A percentile compares a stretch with the other conserved stretches of the same genome.
Evolutionary conservation across 108 stramenopile genomes (phyloP).

Genomic region (Cyclotella baltica): DNA sequence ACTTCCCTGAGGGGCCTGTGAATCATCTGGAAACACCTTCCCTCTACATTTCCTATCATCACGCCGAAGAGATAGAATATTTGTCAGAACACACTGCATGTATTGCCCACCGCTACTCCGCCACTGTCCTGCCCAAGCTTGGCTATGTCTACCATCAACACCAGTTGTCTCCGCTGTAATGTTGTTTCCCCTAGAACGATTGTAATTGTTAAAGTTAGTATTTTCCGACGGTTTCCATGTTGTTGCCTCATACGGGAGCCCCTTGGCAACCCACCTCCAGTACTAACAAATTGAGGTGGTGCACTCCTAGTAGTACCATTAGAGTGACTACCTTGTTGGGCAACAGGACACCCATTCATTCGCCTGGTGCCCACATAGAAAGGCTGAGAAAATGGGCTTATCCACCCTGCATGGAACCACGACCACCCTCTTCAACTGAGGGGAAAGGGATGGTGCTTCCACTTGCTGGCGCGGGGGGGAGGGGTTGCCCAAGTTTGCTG

Average conservation of each 20-base stretch:
- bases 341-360: background rate
- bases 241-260: slow-evolving; percentile 3
- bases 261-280: slow-evolving; percentile 5
- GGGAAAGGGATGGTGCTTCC: slow-evolving; percentile 1
- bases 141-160: background rate
- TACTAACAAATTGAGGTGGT: background rate
- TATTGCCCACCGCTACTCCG: background rate
- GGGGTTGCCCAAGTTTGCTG: background rate
- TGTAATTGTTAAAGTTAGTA: too few species aligned
- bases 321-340: background rate
- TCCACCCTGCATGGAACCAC: background rate
- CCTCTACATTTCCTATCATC: background rate
- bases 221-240: too few species aligned
- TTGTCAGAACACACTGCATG: background rate
- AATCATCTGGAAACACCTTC: too few species aligned
- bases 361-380: background rate
- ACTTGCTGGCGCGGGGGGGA: background rate
- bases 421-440: slow-evolving; percentile 7
- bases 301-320: background rate
- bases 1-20: too few species aligned
- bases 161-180: background rate
- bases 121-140: background rate
- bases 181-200: too few species aligned
- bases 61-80: background rate
- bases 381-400: slow-evolving; percentile 3